A percentile compares a stretch with the other conserved stretches of the same genome.
Conservation (phyloP, 345 rosid species). For the Pistacia atlantica region DNA sequence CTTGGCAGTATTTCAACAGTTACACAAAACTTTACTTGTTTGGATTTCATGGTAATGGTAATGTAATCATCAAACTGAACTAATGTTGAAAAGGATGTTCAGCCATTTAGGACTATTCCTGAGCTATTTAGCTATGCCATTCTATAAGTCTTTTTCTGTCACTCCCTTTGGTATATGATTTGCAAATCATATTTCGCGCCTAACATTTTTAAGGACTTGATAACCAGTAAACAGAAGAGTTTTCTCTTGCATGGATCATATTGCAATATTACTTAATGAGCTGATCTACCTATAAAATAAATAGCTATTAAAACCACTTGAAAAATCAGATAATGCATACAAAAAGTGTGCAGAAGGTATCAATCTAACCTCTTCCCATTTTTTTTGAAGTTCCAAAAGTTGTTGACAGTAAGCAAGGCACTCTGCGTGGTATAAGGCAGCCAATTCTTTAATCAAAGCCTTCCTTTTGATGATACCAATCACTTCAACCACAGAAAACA, state of each 20-base stretch:
- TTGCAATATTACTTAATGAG: neutral
- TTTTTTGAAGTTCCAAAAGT: slow-evolving; percentile 80
- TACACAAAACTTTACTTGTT: too few relatives aligned
- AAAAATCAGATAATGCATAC: neutral
- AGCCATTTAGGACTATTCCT: too few relatives aligned
- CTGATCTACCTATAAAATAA: neutral
- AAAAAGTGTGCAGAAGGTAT: too few relatives aligned
- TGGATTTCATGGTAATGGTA: too few relatives aligned
- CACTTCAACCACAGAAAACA: slow-evolving; percentile 45
- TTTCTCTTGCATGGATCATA: neutral
- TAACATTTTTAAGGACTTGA: neutral
- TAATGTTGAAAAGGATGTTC: too few relatives aligned
- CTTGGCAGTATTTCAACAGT: too few relatives aligned
- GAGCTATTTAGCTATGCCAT: neutral
- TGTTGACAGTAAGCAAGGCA: slow-evolving; percentile 84
- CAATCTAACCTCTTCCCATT: slow-evolving; percentile 66
- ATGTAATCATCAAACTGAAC: too few relatives aligned
- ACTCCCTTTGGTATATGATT: neutral
- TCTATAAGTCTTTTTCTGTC: neutral
- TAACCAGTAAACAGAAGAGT: neutral
- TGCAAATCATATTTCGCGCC: neutral
- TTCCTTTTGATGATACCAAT: slow-evolving; percentile 95
- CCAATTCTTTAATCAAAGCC: slow-evolving; percentile 87
- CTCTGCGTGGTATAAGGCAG: slow-evolving; percentile 79
- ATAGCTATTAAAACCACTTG: neutral